Evolutionary conservation across 2,329 filamentous ascomycete genomes (phyloP).

Genomic region (Aquanectria penicillioides): DNA sequence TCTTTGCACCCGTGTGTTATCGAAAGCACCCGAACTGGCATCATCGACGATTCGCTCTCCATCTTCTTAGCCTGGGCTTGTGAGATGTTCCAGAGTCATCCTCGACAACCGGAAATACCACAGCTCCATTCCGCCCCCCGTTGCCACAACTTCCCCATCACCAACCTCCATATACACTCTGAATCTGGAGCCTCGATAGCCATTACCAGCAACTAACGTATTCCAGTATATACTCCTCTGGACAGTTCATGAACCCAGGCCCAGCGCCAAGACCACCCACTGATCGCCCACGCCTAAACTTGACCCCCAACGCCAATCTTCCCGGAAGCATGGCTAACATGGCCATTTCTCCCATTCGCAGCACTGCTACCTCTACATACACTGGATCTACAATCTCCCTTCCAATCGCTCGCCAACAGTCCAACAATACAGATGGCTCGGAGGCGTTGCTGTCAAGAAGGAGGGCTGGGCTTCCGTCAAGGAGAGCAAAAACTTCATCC

Average conservation of each 20-base stretch:
- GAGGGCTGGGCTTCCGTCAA: constrained; percentile 88
- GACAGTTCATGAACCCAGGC: constrained; percentile 94
- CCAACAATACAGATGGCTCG: constrained; percentile 70
- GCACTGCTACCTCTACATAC: constrained; percentile 67
- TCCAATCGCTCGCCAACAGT: constrained; percentile 72
- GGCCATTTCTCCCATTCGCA: constrained; percentile 76
- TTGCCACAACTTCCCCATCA: neutral
- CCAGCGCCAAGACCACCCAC: constrained; percentile 91
- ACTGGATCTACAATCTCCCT: constrained; percentile 69
- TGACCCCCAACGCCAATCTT: constrained; percentile 80
- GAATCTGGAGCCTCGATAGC: too few species aligned
- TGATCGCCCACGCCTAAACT: constrained; percentile 82
- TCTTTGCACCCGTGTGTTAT: constrained; percentile 1
- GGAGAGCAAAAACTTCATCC: constrained; percentile 88
- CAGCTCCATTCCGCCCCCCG: constrained; percentile 3
- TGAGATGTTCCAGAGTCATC: neutral
- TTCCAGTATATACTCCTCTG: constrained; percentile 65
- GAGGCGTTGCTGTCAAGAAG: constrained; percentile 79
- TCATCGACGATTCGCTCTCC: neutral
- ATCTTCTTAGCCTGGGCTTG: neutral
- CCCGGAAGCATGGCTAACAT: constrained; percentile 83
- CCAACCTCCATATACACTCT: too few species aligned
- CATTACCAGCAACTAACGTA: constrained; percentile 33
- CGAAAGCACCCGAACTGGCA: constrained; percentile 4
- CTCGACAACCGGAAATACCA: too few species aligned